phyloP scores from a whole-genome alignment of 2,329 filamentous ascomycete species.

The Aspergillus chevalieri region DNA sequence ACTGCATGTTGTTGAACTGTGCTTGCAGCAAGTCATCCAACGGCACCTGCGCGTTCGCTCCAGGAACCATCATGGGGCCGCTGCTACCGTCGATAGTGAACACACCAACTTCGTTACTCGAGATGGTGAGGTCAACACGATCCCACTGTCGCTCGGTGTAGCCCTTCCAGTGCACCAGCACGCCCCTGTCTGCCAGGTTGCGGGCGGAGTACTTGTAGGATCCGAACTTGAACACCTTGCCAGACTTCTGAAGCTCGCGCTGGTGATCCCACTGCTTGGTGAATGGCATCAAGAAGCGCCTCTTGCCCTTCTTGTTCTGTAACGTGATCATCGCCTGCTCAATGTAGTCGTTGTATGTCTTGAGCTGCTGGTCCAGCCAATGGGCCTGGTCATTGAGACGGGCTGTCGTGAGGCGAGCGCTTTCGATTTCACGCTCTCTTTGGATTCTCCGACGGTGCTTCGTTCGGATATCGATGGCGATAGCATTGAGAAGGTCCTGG shows the following conservation, averaged over 20 bases:
- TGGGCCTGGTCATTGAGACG: slow-evolving; percentile 60
- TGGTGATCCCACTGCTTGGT: slow-evolving; percentile 99
- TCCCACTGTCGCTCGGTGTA: slow-evolving; percentile 80
- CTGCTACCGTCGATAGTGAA: slow-evolving; percentile 88
- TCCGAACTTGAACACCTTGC: slow-evolving; percentile 93
- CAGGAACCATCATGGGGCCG: slow-evolving; percentile 92
- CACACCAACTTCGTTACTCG: slow-evolving; percentile 85
- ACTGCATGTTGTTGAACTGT: slow-evolving; percentile 94
- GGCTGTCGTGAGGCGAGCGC: slow-evolving; percentile 42
- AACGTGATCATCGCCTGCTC: slow-evolving; percentile 96
- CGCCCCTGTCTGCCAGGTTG: slow-evolving; percentile 84
- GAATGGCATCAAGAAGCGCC: slow-evolving; percentile 89
- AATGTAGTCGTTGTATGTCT: slow-evolving; percentile 98
- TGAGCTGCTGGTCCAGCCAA: slow-evolving; percentile 90
- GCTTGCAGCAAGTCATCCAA: slow-evolving; percentile 92
- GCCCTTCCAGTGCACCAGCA: slow-evolving; percentile 84
- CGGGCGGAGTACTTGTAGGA: slow-evolving; percentile 95
- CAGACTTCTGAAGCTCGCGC: slow-evolving; percentile 84
- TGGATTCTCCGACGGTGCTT: slow-evolving; percentile 92
- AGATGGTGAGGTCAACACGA: slow-evolving; percentile 89
- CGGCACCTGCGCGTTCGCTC: slow-evolving; percentile 78
- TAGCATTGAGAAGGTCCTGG: slow-evolving; percentile 95
- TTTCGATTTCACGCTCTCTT: slow-evolving; percentile 80
- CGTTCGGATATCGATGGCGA: slow-evolving; percentile 91
- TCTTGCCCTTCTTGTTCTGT: slow-evolving; percentile 94